These are phyloP conservation scores for Vitis cinerea DNA, from an alignment of 164 flowering plant species.

Conservation along the genomic window DNA sequence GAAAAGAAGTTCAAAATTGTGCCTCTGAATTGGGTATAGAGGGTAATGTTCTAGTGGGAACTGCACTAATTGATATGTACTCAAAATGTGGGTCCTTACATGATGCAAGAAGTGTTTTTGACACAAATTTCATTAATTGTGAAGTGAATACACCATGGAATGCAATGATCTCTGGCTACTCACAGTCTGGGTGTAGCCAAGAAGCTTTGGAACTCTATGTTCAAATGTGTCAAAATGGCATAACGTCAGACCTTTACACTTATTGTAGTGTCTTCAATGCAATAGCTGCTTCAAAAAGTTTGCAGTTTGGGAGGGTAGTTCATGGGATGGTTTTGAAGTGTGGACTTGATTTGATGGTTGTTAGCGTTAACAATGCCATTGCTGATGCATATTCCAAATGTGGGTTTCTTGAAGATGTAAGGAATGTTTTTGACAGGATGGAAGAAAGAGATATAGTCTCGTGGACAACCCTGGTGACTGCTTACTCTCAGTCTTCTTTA, in stretches of 20 bases:
- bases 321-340: constrained; percentile 50
- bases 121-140: constrained; percentile 29
- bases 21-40: constrained; percentile 43
- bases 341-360: constrained; percentile 21
- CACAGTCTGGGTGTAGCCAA: constrained; percentile 26
- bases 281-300: constrained; percentile 31
- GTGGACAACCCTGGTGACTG: constrained; percentile 62
- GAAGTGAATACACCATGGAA: constrained; percentile 58
- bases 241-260: constrained; percentile 42
- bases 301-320: constrained; percentile 32
- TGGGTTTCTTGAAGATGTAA: constrained; percentile 48
- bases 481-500: constrained; percentile 38
- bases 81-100: constrained; percentile 44
- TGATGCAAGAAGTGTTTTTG: constrained; percentile 50
- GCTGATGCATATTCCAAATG: constrained; percentile 65
- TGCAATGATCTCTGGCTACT: constrained; percentile 62
- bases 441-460: constrained; percentile 53
- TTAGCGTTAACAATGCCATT: constrained; percentile 50
- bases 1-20: constrained; percentile 38
- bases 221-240: constrained; percentile 35
- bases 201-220: constrained; percentile 44
- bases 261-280: constrained; percentile 56
- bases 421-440: constrained; percentile 48
- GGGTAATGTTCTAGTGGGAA: constrained; percentile 47
- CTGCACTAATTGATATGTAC: constrained; percentile 70